A percentile compares a stretch with the other conserved stretches of the same genome.
Conservation (phyloP, 306 rosid species). For the Corylus avellana region DNA sequence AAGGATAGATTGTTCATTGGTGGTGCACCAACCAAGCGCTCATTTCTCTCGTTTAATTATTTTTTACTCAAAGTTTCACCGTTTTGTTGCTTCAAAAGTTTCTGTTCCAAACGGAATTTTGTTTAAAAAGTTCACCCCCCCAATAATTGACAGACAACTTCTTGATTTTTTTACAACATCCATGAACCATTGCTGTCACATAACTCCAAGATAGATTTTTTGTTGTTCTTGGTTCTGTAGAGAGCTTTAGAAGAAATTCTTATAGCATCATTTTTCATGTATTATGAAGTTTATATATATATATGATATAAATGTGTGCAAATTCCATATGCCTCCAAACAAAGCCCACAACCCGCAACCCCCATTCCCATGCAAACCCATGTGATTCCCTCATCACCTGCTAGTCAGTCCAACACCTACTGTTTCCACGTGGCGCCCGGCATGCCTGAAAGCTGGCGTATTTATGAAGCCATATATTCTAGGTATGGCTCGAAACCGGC, state of each 20-base stretch:
- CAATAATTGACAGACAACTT: background rate
- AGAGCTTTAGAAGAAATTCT: background rate
- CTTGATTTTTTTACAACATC: background rate
- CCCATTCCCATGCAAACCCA: conserved; percentile 31
- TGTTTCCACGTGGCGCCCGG: conserved; percentile 9
- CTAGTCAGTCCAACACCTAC: conserved; percentile 13
- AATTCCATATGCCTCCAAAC: conserved; percentile 29
- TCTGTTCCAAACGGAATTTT: too few relatives aligned
- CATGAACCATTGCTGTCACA: background rate
- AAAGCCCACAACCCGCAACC: conserved; percentile 12
- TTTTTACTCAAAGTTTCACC: background rate
- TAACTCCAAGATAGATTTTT: background rate
- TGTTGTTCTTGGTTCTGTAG: background rate
- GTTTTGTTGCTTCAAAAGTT: background rate
- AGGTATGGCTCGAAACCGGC: background rate
- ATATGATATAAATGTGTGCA: too few relatives aligned
- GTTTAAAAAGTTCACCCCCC: background rate
- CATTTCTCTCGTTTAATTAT: too few relatives aligned
- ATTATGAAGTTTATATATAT: too few relatives aligned
- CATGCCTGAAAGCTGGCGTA: conserved; percentile 27
- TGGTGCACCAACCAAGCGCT: too few relatives aligned
- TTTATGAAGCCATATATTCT: background rate
- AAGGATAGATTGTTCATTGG: too few relatives aligned
- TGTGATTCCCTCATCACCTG: conserved; percentile 4
- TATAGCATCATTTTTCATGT: conserved; percentile 6